A percentile compares a stretch with the other conserved stretches of the same genome.
These are phyloP conservation scores for Ambrosiella cleistominuta DNA, from an alignment of 2,329 filamentous ascomycete species.

Conservation along the genomic window DNA sequence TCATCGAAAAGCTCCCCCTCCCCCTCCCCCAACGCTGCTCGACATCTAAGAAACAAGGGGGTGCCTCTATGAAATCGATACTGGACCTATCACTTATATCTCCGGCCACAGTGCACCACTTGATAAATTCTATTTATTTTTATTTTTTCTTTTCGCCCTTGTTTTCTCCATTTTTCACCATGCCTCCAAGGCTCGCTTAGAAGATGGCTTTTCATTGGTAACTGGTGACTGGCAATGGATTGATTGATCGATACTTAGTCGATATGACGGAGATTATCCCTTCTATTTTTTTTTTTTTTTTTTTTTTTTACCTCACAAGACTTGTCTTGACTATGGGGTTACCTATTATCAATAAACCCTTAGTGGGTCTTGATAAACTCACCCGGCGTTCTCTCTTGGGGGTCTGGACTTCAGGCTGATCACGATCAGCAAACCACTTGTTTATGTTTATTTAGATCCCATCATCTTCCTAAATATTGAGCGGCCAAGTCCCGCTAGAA, in stretches of 20 bases:
- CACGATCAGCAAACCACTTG: no score
- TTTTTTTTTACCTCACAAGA: not conserved
- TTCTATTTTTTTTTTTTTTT: not conserved
- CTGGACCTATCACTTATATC: not conserved
- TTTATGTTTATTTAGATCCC: no score
- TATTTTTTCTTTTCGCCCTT: not conserved
- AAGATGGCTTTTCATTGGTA: not conserved
- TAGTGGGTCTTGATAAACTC: not conserved
- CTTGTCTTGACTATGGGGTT: not conserved
- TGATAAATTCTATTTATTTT: not conserved
- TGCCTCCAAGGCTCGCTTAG: not conserved
- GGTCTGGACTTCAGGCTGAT: not conserved
- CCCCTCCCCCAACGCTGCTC: no score
- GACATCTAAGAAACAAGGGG: not conserved
- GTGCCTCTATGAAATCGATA: not conserved
- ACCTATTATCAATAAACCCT: not conserved
- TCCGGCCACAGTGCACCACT: not conserved
- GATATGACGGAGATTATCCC: not conserved
- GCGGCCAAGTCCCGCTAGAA: not conserved
- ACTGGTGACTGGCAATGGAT: not conserved
- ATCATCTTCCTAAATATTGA: not conserved
- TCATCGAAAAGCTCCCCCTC: no score
- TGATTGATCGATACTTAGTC: not conserved
- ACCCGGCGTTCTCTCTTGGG: not conserved
- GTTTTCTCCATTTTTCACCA: not conserved